Evolutionary conservation across 345 rosid genomes (phyloP).

Genomic region (Toxicodendron radicans): DNA sequence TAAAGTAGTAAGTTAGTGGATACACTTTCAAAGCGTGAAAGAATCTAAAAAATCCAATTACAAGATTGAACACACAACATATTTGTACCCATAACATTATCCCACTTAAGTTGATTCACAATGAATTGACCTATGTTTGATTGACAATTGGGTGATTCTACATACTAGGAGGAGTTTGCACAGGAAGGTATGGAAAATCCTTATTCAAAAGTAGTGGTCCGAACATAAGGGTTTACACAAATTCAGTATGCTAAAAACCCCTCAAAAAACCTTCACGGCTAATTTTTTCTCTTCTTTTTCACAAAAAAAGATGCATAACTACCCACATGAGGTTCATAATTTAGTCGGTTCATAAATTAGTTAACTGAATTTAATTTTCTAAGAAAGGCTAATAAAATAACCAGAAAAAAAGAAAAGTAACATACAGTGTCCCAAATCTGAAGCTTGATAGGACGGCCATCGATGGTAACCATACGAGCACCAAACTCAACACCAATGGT

Average conservation of each 20-base stretch:
- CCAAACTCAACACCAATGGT: constrained; percentile 78
- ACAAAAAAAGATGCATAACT: no score
- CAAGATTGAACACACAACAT: not conserved
- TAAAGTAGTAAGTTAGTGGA: not conserved
- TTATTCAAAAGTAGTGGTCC: not conserved
- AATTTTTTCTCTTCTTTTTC: no score
- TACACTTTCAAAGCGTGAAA: not conserved
- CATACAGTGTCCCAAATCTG: constrained; percentile 77
- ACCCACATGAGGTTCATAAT: no score
- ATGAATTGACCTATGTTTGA: not conserved
- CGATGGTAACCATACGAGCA: constrained; percentile 76
- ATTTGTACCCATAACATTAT: no score
- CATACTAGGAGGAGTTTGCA: no score
- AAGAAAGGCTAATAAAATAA: no score
- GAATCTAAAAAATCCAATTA: not conserved
- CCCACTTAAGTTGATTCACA: not conserved
- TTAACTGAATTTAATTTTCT: no score
- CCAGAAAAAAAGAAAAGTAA: not conserved
- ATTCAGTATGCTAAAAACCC: no score
- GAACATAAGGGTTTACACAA: no score
- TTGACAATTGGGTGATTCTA: not conserved
- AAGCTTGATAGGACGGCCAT: constrained; percentile 58
- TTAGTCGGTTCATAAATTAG: no score
- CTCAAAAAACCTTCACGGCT: no score
- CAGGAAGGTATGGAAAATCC: not conserved